Evolutionary conservation across 495 filamentous ascomycete genomes (phyloP), one percentile per base, ranked within the genome.

Genomic region (Podospora sp.): DNA sequence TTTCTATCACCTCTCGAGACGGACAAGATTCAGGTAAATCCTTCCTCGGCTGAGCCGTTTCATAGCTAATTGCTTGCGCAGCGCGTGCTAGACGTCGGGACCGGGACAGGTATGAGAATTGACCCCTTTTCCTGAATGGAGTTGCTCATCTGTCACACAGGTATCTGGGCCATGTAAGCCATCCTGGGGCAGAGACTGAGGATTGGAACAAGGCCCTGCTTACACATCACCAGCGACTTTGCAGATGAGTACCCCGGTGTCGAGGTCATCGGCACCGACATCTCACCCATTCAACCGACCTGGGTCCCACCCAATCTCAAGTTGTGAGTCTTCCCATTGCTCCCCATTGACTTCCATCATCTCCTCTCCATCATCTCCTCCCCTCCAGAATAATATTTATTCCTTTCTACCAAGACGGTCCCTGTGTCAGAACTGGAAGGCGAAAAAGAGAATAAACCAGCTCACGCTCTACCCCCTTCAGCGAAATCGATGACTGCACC

Each of bases 221-320:
- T 21, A 12, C 21, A n/a, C 69, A 27, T 63, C 25, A 1, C 22
- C 74, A 78, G 71, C 59, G 76, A 72, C 67, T 75, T 76, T 51
- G 73, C 72, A 46, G 87, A 90, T 68, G 69, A 80, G 11, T 83
- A 78, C 75, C 87, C 86, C 0, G 24, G 73, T 21, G 77, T 82
- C n/a, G 77, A 83, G 20, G 81, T 90, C 18, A 75, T 87, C 55
- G 89, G 89, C n/a, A 87, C 87, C 18, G 89, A 92, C 70, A 77
- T 91, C 33, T 87, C 83, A 5, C 81, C 84, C 0, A 88, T 87
- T 60, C 85, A 88, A 65, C 81, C 83, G 0, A 65, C 70, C 51
- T 80, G 81, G 78, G 80, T 82, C 6, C 82, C 83, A 4, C 78
- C 80, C 8, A 85, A 85, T 68, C 73, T 84, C 9, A 65, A 72